A percentile compares a stretch with the other conserved stretches of the same genome.
phyloP scores from a whole-genome alignment of 2,329 filamentous ascomycete genomes.

The Colletotrichum karsti region DNA sequence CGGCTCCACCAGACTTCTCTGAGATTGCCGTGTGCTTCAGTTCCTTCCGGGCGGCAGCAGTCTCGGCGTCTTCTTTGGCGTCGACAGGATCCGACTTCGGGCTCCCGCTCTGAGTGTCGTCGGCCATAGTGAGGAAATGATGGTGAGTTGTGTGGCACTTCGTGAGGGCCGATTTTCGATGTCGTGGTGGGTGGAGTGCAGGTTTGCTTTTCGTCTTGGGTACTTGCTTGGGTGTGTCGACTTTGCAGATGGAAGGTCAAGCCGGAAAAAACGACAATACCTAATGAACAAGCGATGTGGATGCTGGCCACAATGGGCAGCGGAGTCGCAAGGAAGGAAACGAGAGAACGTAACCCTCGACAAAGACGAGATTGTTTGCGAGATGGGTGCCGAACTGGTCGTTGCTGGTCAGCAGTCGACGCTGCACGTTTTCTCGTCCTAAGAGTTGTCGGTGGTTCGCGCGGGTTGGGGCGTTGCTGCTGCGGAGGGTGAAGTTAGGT shows the following conservation, averaged over 20 bases:
- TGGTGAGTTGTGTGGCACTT: neutral
- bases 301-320: neutral
- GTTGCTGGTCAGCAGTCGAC: neutral
- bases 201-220: neutral
- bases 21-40: constrained; percentile 72
- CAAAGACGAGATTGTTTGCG: neutral
- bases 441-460: neutral
- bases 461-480: neutral
- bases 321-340: neutral
- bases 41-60: constrained; percentile 70
- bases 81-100: constrained; percentile 47
- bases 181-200: constrained; percentile 3
- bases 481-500: neutral
- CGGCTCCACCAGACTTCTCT: constrained; percentile 46
- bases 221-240: too few relatives aligned
- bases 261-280: neutral
- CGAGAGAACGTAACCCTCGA: neutral
- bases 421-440: neutral
- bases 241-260: constrained; percentile 1
- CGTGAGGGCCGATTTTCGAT: neutral
- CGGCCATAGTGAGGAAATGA: constrained; percentile 48
- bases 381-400: neutral
- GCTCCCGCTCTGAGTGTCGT: constrained; percentile 51
- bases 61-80: constrained; percentile 67
- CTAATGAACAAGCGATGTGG: neutral